Conservation (phyloP, 345 rosid genomes). For the Brassica rapa region DNA sequence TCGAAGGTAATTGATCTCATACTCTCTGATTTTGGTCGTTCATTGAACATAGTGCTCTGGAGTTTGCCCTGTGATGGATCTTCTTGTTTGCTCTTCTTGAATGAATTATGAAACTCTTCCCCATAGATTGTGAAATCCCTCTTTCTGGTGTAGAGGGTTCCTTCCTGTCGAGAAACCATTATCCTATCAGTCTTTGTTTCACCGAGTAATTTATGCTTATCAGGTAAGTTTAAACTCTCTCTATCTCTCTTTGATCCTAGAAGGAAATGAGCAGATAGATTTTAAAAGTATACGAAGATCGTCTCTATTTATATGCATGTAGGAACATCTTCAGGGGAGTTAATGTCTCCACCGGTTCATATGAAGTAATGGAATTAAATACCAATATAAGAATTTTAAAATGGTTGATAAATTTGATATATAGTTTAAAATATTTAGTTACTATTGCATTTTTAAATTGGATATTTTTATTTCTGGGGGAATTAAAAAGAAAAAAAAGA, state of each 20-base stretch:
- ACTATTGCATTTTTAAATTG: neutral
- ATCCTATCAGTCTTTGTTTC: neutral
- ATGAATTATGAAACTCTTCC: slow-evolving; percentile 34
- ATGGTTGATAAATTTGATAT: slow-evolving; percentile 15
- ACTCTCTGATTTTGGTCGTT: slow-evolving; percentile 30
- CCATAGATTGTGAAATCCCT: slow-evolving; percentile 26
- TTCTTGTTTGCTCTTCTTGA: slow-evolving; percentile 37
- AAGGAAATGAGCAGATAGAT: slow-evolving; percentile 30
- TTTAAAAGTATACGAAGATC: slow-evolving; percentile 2
- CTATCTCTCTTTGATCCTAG: slow-evolving; percentile 17
- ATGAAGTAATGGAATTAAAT: slow-evolving; percentile 35
- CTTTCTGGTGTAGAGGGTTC: slow-evolving; percentile 37
- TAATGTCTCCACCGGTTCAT: slow-evolving; percentile 43
- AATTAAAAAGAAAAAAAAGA: neutral
- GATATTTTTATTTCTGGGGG: neutral
- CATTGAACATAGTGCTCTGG: neutral
- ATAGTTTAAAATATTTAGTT: neutral
- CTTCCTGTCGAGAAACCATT: slow-evolving; percentile 41
- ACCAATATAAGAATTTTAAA: neutral
- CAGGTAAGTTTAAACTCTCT: neutral
- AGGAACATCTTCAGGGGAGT: slow-evolving; percentile 38
- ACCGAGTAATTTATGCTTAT: neutral
- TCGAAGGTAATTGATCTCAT: slow-evolving; percentile 33
- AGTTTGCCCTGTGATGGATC: slow-evolving; percentile 33
- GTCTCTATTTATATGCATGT: slow-evolving; percentile 29